A percentile compares a stretch with the other conserved stretches of the same genome.
phyloP scores from a whole-genome alignment of 345 rosid species.

The Lenwebbia sp. region DNA sequence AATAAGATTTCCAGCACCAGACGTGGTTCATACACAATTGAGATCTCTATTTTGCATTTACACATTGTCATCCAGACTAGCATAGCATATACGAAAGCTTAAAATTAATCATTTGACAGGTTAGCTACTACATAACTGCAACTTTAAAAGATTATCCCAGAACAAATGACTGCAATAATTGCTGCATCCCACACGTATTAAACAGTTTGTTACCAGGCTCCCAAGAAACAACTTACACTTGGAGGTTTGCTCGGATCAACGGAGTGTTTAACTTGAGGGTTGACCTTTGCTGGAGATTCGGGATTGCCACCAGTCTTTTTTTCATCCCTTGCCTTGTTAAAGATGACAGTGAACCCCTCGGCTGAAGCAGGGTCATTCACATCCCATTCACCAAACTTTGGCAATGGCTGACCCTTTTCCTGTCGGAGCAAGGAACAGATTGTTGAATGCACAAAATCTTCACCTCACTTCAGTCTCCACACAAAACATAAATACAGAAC shows the following conservation, averaged over 20 bases:
- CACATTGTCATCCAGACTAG: neutral
- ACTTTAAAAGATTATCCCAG: neutral
- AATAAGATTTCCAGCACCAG: neutral
- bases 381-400: constrained; percentile 99
- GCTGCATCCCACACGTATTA: neutral
- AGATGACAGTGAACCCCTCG: constrained; percentile 89
- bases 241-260: constrained; percentile 63
- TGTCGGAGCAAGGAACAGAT: constrained; percentile 2
- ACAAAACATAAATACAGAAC: neutral
- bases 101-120: neutral
- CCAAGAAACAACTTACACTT: constrained; percentile 41
- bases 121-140: neutral
- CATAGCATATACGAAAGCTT: neutral
- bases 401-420: constrained; percentile 80
- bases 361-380: constrained; percentile 90
- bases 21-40: neutral
- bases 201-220: neutral
- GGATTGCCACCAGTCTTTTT: constrained; percentile 78
- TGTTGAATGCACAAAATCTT: neutral
- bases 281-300: constrained; percentile 53
- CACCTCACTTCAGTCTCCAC: neutral
- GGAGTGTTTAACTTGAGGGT: constrained; percentile 39
- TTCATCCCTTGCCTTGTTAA: constrained; percentile 91
- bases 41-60: neutral
- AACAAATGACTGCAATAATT: neutral